phyloP scores from a whole-genome alignment of 2,329 filamentous ascomycete species.

The Ophiostoma fasciatum region DNA sequence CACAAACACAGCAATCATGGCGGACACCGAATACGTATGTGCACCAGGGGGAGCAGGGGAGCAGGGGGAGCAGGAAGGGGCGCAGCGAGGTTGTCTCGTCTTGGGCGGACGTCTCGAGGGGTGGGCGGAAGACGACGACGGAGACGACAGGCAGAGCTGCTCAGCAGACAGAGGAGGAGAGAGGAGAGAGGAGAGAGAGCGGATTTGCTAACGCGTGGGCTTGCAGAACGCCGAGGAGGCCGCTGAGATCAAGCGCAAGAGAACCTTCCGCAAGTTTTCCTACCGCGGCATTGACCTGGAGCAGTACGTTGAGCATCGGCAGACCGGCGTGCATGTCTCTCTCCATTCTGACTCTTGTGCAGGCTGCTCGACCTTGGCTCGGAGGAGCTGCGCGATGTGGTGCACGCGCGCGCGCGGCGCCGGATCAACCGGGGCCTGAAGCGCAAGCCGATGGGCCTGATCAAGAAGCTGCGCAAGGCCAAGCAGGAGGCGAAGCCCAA shows the following conservation, averaged over 20 bases:
- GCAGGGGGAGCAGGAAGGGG: neutral
- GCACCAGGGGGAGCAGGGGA: neutral
- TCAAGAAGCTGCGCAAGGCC: conserved; percentile 99
- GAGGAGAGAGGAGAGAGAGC: neutral
- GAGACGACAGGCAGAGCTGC: neutral
- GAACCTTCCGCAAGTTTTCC: conserved; percentile 99
- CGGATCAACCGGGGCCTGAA: conserved; percentile 99
- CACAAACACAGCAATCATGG: conserved; percentile 49
- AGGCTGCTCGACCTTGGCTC: conserved; percentile 98
- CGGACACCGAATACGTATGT: conserved; percentile 38
- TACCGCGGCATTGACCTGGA: conserved; percentile 99
- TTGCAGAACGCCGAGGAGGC: conserved; percentile 86
- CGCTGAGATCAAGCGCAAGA: conserved; percentile 99
- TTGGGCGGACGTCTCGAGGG: too few relatives aligned
- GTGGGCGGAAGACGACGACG: neutral
- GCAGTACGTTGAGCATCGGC: conserved; percentile 52
- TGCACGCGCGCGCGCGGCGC: conserved; percentile 95
- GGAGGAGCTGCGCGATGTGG: conserved; percentile 97
- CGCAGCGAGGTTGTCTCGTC: too few relatives aligned
- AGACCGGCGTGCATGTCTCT: neutral
- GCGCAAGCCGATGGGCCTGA: conserved; percentile 99
- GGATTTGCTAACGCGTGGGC: neutral
- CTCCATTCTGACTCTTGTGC: conserved; percentile 14
- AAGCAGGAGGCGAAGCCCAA: conserved; percentile 99
- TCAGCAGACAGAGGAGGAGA: neutral